Evolutionary conservation across 1,139 yeast species (phyloP).

Genomic region (Ogataea hybrid): DNA sequence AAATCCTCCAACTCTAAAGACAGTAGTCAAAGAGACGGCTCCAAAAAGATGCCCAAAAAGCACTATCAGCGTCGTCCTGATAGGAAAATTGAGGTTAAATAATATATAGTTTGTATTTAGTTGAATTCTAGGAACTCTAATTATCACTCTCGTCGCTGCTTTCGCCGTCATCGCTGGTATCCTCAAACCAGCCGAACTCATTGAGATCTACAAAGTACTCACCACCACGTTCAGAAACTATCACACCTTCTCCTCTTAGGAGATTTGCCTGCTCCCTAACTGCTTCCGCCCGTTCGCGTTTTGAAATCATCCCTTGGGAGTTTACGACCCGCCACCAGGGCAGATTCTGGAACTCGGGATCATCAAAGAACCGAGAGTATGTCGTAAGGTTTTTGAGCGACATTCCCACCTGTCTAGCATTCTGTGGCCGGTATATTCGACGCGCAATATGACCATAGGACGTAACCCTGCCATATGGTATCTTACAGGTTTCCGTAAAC

Average conservation of each 20-base stretch:
- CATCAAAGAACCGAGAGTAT: constrained; percentile 10
- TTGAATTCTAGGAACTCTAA: neutral
- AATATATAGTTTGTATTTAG: neutral
- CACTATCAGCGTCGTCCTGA: neutral
- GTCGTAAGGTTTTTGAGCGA: constrained; percentile 51
- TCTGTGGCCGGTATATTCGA: constrained; percentile 57
- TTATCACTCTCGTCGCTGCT: constrained; percentile 3
- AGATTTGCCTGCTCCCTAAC: constrained; percentile 46
- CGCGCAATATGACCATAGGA: constrained; percentile 73
- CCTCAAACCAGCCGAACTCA: constrained; percentile 71
- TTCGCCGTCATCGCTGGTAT: constrained; percentile 21
- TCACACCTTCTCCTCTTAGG: constrained; percentile 50
- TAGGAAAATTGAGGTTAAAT: constrained; percentile 4
- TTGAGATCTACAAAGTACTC: constrained; percentile 38
- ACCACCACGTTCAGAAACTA: constrained; percentile 33
- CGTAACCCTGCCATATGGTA: constrained; percentile 69
- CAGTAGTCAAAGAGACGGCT: neutral
- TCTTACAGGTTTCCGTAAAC: constrained; percentile 47
- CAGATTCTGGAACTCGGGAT: constrained; percentile 37
- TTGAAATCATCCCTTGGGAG: constrained; percentile 60
- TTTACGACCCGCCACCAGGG: constrained; percentile 86
- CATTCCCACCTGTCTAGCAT: constrained; percentile 73
- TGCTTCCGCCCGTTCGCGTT: constrained; percentile 44
- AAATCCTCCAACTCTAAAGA: constrained; percentile 1
- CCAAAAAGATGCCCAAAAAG: constrained; percentile 1